phyloP scores from a whole-genome alignment of 495 filamentous ascomycete genomes.

The Tetracladium marchalianum region DNA sequence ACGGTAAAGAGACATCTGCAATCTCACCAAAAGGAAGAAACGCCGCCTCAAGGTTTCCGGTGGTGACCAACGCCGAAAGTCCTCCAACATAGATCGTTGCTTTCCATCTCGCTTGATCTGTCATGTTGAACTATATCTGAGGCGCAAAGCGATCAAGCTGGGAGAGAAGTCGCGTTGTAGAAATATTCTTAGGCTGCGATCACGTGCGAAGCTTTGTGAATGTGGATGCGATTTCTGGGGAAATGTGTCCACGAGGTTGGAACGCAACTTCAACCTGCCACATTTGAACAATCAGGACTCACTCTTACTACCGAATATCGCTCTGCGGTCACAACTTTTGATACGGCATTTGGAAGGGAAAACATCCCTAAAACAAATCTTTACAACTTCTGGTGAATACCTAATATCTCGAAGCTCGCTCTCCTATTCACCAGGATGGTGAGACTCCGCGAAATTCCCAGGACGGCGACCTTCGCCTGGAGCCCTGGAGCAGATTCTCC shows the following conservation, averaged over 20 bases:
- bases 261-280: conserved; percentile 8
- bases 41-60: conserved; percentile 67
- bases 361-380: too few relatives aligned
- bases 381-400: too few relatives aligned
- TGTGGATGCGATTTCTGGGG: conserved; percentile 2
- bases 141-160: not conserved
- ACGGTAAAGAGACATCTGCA: conserved; percentile 73
- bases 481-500: conserved; percentile 66
- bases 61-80: conserved; percentile 68
- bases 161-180: not conserved
- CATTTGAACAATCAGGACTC: conserved; percentile 2
- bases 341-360: too few relatives aligned
- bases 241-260: conserved; percentile 17
- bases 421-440: conserved; percentile 52
- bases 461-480: conserved; percentile 97
- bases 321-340: too few relatives aligned
- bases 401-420: too few relatives aligned
- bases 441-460: conserved; percentile 84
- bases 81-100: conserved; percentile 87
- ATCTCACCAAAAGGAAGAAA: conserved; percentile 97
- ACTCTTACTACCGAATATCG: not conserved
- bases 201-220: not conserved
- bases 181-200: not conserved
- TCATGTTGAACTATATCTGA: conserved; percentile 6
- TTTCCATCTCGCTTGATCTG: conserved; percentile 59